Base-by-base conservation (phyloP, 2,329 filamentous ascomycete genomes). In the Phyllachora maydis region DNA sequence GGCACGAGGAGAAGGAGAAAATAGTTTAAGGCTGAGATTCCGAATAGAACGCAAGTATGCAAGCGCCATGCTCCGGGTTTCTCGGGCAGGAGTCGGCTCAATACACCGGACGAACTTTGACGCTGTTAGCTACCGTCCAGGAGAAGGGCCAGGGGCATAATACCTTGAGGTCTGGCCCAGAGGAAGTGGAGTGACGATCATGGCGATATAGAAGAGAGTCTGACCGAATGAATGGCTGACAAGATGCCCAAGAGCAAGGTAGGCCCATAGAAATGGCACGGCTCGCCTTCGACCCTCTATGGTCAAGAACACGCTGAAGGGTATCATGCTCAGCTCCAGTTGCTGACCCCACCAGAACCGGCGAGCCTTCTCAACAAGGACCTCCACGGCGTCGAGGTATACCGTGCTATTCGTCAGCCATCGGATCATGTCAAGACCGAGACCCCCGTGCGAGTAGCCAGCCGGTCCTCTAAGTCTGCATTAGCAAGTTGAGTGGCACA, bases 261-360 rank as follows among this genome's bases (percentile, higher is more conserved):
- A 72, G 2, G 59, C 54, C 40, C 59, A 57, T 2, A 63, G 43
- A 24, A 56, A 45, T 1, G 59, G 53, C 8, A 73, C 58, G 11
- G 56, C 56, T 26, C 65, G 57, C 31, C 64, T 50, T 21, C 55
- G 54, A 34, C 67, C 66, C 41, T 70, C 60, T 18, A 67, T 49
- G 3, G 63, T 59, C 15, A 72, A 46, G 28, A 69, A 57, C 21
- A 64, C 43, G 25, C 56, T 60, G 51, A 59, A 68, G 2, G 61
- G 52, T 15, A 61, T 45, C 8, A 56, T 49, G 14, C 53, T 57
- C 8, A 64, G 45, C 28, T 66, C 61, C 20, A 64, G 49, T 42
- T 73, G 66, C 30, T 64, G 62, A 5, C 58, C 63, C 59, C 67
- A 72, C 55, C 65, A 65, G 36, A 66, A 59, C 10, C 63, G 55